Evolutionary conservation across 2,329 filamentous ascomycete species (phyloP).

Genomic region (Colletotrichum viniferum): DNA sequence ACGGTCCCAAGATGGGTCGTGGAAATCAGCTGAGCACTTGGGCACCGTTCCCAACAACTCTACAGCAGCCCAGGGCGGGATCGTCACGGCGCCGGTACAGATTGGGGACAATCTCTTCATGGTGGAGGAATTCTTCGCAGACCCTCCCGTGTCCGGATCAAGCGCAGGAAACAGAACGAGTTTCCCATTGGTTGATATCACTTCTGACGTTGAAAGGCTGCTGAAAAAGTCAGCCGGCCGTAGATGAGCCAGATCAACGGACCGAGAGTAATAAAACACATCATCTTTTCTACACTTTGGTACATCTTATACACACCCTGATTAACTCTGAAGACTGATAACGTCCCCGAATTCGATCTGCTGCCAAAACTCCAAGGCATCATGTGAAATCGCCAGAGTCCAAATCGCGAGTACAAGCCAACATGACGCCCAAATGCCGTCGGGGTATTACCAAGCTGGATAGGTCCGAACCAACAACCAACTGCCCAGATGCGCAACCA

Average conservation of each 20-base stretch:
- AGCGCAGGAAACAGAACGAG: constrained; percentile 6
- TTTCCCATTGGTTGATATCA: constrained; percentile 19
- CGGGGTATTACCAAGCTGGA: neutral
- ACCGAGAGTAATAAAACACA: neutral
- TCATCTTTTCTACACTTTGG: neutral
- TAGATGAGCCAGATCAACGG: neutral
- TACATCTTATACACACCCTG: neutral
- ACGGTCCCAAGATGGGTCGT: constrained; percentile 35
- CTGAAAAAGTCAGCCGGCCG: neutral
- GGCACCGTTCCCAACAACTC: constrained; percentile 32
- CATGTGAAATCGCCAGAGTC: neutral
- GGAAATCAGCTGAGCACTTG: constrained; percentile 38
- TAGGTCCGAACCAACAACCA: neutral
- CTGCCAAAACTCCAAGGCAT: neutral
- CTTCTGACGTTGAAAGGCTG: neutral
- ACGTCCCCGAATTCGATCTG: neutral
- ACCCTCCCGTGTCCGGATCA: neutral
- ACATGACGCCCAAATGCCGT: neutral
- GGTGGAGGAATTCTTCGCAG: constrained; percentile 17
- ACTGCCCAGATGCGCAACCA: neutral
- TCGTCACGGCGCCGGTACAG: constrained; percentile 6
- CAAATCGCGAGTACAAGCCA: neutral
- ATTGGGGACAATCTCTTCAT: constrained; percentile 16
- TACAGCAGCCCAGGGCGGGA: constrained; percentile 1
- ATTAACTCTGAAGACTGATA: neutral